Percentiles rank a stretch among this genome's conserved stretches.
phyloP scores from a whole-genome alignment of 371 early-diverging fungal genomes.

The Mortierella sp. region DNA sequence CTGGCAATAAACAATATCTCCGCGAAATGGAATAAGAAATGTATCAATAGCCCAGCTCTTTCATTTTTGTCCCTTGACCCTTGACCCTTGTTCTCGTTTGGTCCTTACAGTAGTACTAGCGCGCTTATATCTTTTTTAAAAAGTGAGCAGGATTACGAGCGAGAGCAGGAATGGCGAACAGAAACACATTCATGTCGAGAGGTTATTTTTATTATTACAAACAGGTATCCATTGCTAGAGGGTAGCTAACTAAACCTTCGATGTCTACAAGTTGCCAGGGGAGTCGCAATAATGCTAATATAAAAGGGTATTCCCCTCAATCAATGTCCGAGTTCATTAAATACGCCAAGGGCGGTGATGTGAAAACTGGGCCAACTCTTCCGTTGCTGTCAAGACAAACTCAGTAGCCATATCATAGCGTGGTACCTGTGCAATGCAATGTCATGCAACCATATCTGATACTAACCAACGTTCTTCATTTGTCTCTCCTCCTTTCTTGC shows the following conservation, averaged over 20 bases:
- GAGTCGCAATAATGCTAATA: too few species aligned
- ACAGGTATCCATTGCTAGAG: too few species aligned
- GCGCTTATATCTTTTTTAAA: not conserved
- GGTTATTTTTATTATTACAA: not conserved
- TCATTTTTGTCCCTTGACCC: not conserved
- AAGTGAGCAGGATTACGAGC: not conserved
- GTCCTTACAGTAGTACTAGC: not conserved
- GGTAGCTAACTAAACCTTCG: too few species aligned
- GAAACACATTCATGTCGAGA: too few species aligned
- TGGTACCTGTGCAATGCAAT: too few species aligned
- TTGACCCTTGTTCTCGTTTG: conserved; percentile 6
- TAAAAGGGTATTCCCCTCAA: too few species aligned
- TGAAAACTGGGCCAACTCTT: not conserved
- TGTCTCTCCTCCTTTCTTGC: not conserved
- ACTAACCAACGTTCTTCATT: not conserved
- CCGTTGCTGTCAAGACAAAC: not conserved
- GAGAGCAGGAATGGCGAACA: not conserved
- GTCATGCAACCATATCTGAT: not conserved
- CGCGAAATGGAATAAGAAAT: not conserved
- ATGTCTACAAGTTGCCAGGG: too few species aligned
- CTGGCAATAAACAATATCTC: not conserved
- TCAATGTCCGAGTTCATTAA: too few species aligned
- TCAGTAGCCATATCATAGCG: too few species aligned
- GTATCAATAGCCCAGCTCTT: not conserved
- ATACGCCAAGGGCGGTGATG: too few species aligned